Conservation (phyloP, 345 rosid genomes). For the Heritiera littoralis region DNA sequence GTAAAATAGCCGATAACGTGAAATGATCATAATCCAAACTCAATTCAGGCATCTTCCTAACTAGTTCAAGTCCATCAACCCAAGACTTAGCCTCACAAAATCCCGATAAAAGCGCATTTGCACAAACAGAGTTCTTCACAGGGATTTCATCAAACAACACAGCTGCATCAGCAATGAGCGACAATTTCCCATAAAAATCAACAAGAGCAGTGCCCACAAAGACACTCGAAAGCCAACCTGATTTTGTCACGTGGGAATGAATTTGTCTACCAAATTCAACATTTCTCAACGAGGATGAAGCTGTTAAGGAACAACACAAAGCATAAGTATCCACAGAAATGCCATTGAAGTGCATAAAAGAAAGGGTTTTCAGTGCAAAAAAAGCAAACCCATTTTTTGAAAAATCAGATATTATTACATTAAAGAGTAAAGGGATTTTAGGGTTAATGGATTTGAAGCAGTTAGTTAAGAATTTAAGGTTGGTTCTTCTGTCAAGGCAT, state of each 20-base stretch:
- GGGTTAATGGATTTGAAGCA: slow-evolving; percentile 38
- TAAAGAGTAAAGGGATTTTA: slow-evolving; percentile 42
- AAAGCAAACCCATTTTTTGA: slow-evolving; percentile 41
- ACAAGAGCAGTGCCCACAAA: slow-evolving; percentile 56
- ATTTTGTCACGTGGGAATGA: slow-evolving; percentile 41
- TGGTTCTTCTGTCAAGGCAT: slow-evolving; percentile 24
- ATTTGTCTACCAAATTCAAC: slow-evolving; percentile 44
- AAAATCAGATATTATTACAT: slow-evolving; percentile 43
- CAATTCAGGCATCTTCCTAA: slow-evolving; percentile 46
- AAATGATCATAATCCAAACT: slow-evolving; percentile 45
- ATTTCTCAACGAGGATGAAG: slow-evolving; percentile 34
- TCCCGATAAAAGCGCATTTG: slow-evolving; percentile 53
- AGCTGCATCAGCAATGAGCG: slow-evolving; percentile 32
- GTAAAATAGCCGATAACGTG: slow-evolving; percentile 41
- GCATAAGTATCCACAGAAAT: slow-evolving; percentile 48
- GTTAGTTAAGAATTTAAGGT: slow-evolving; percentile 29
- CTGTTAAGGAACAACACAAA: slow-evolving; percentile 45
- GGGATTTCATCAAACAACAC: slow-evolving; percentile 59
- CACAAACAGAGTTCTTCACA: slow-evolving; percentile 52
- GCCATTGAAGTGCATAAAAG: slow-evolving; percentile 47
- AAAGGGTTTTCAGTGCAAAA: slow-evolving; percentile 37
- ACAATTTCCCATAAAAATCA: slow-evolving; percentile 43
- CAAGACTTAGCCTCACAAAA: slow-evolving; percentile 44
- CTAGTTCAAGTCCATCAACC: slow-evolving; percentile 40
- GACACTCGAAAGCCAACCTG: slow-evolving; percentile 50